These are phyloP conservation scores for Alternaria arbusti DNA, from an alignment of 2,329 filamentous ascomycete species.

Conservation along the genomic window DNA sequence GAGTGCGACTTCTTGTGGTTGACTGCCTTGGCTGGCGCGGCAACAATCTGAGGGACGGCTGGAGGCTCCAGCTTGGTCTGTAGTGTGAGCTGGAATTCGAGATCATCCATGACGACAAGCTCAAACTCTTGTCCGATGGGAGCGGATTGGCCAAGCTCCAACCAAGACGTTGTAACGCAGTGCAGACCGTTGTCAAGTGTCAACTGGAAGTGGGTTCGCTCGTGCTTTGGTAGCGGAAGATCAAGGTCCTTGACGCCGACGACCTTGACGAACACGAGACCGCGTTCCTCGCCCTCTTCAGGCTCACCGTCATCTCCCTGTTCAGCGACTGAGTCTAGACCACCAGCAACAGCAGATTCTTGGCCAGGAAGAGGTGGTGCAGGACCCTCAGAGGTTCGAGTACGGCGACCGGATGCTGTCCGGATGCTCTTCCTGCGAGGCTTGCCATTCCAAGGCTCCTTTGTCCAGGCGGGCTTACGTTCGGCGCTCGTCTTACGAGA, in stretches of 20 bases:
- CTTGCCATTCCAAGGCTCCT: constrained; percentile 94
- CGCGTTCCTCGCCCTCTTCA: constrained; percentile 84
- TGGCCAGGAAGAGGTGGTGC: constrained; percentile 87
- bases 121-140: constrained; percentile 99
- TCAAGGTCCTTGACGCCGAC: constrained; percentile 96
- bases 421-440: constrained; percentile 70
- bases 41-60: constrained; percentile 54
- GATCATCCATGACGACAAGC: constrained; percentile 92
- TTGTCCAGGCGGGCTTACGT: constrained; percentile 81
- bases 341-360: constrained; percentile 74
- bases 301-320: constrained; percentile 68
- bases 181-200: constrained; percentile 98
- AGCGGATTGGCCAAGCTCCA: constrained; percentile 88
- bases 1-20: constrained; percentile 73
- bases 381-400: constrained; percentile 63
- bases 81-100: constrained; percentile 98
- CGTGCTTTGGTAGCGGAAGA: constrained; percentile 87
- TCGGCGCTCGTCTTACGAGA: constrained; percentile 78
- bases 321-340: constrained; percentile 71
- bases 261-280: constrained; percentile 96
- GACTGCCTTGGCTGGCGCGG: constrained; percentile 67
- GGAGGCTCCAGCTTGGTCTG: constrained; percentile 91
- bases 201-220: constrained; percentile 88
- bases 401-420: constrained; percentile 64
- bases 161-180: constrained; percentile 94